Conservation (phyloP, 495 filamentous ascomycete genomes). For the Podospora australis region DNA sequence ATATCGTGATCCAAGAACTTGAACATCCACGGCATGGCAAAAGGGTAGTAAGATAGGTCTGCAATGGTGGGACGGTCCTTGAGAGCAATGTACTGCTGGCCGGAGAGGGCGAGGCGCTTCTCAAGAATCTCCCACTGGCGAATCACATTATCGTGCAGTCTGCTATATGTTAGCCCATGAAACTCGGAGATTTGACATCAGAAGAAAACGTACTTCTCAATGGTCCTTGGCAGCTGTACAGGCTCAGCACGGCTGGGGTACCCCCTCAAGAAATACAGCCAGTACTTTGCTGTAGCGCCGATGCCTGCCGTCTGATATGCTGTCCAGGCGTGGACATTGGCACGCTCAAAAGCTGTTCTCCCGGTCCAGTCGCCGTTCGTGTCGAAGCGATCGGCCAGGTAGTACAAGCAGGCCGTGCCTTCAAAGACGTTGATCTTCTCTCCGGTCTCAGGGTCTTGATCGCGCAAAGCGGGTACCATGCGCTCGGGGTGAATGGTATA, state of each 20-base stretch:
- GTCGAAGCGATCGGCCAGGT: conserved; percentile 22
- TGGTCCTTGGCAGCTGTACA: conserved; percentile 1
- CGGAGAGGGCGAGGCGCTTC: conserved; percentile 2
- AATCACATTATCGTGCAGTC: conserved; percentile 7
- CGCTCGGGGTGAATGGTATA: background rate
- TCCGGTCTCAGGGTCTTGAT: conserved; percentile 14
- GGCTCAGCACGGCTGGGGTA: conserved; percentile 10
- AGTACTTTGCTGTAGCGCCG: conserved; percentile 12
- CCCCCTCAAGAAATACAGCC: conserved; percentile 11
- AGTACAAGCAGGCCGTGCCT: conserved; percentile 24
- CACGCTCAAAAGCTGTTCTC: conserved; percentile 11
- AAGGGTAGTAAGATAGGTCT: conserved; percentile 12
- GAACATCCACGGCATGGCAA: conserved; percentile 18
- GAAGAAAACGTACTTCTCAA: conserved; percentile 7
- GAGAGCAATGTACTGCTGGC: conserved; percentile 9
- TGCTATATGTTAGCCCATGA: background rate
- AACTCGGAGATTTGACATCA: background rate
- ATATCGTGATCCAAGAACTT: conserved; percentile 8
- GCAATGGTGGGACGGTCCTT: conserved; percentile 10
- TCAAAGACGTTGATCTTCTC: conserved; percentile 23
- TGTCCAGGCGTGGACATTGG: conserved; percentile 9
- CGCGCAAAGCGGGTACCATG: conserved; percentile 6
- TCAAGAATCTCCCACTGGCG: conserved; percentile 10
- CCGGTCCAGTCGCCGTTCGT: conserved; percentile 13
- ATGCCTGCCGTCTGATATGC: conserved; percentile 12